phyloP scores from a whole-genome alignment of 139 green algal genomes.

The Micromonas pusilla region DNA sequence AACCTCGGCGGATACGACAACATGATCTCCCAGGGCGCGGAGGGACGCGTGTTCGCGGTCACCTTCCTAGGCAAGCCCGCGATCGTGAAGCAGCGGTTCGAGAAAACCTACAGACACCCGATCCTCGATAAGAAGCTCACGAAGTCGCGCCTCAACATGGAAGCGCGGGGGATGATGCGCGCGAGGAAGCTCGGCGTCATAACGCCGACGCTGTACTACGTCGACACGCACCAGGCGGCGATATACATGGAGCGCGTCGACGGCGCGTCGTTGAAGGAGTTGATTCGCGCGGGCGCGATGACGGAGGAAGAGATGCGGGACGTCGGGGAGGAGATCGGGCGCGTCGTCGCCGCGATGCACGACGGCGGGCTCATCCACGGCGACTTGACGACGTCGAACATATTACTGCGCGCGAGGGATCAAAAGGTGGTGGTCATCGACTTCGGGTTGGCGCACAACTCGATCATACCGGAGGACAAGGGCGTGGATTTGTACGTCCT shows the following conservation, averaged over 20 bases:
- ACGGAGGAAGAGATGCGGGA: neutral
- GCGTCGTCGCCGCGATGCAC: slow-evolving; percentile 65
- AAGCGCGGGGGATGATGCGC: slow-evolving; percentile 55
- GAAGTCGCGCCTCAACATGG: slow-evolving; percentile 46
- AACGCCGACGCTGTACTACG: slow-evolving; percentile 56
- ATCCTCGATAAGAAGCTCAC: slow-evolving; percentile 70
- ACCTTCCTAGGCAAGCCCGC: neutral
- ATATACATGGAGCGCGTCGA: slow-evolving; percentile 65
- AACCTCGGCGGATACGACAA: slow-evolving; percentile 8
- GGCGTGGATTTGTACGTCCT: slow-evolving; percentile 83
- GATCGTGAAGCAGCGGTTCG: slow-evolving; percentile 81
- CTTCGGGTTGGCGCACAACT: slow-evolving; percentile 73
- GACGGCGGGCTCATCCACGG: slow-evolving; percentile 84
- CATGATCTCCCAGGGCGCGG: slow-evolving; percentile 15
- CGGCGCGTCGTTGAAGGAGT: slow-evolving; percentile 56
- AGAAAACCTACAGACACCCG: slow-evolving; percentile 73
- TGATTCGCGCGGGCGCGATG: slow-evolving; percentile 9
- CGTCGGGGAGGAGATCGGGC: slow-evolving; percentile 55
- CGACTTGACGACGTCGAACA: slow-evolving; percentile 82
- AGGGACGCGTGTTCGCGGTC: slow-evolving; percentile 15
- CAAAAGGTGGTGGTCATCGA: slow-evolving; percentile 65
- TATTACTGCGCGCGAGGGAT: slow-evolving; percentile 54
- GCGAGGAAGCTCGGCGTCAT: slow-evolving; percentile 63
- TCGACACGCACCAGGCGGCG: slow-evolving; percentile 47
- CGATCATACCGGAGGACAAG: slow-evolving; percentile 51